Conservation (phyloP, 108 stramenopile species). For the Phaeodactylum tricornutum region DNA sequence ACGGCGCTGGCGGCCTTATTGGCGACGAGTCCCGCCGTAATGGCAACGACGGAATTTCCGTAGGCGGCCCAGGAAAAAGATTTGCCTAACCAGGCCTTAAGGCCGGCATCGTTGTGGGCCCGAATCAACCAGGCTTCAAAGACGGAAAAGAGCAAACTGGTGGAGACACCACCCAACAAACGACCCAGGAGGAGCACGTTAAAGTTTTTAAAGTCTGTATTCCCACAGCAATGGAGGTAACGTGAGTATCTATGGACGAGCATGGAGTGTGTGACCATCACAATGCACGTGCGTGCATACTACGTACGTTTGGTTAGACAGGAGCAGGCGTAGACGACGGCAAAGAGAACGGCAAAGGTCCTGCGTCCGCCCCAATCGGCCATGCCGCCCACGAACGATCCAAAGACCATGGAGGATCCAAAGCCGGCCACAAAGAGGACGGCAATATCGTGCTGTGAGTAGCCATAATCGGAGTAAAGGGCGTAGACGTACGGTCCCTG, state of each 20-base stretch:
- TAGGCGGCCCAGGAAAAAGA: constrained; percentile 85
- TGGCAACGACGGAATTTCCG: constrained; percentile 89
- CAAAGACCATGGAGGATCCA: constrained; percentile 69
- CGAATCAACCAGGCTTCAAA: constrained; percentile 96
- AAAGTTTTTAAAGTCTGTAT: constrained; percentile 68
- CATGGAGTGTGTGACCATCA: no score
- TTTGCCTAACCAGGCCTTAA: constrained; percentile 58
- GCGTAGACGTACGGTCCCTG: constrained; percentile 99
- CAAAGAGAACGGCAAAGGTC: constrained; percentile 81
- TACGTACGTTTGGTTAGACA: constrained; percentile 85
- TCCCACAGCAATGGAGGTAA: no score
- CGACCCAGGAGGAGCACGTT: constrained; percentile 83
- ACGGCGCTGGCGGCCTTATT: constrained; percentile 42
- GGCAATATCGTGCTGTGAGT: constrained; percentile 81
- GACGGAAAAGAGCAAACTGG: constrained; percentile 79
- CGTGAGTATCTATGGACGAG: no score
- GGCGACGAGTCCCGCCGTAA: constrained; percentile 88
- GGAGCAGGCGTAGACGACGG: constrained; percentile 68
- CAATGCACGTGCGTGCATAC: background rate
- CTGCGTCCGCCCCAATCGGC: constrained; percentile 74
- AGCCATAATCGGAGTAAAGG: constrained; percentile 88
- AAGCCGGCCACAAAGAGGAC: constrained; percentile 84
- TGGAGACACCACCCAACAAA: constrained; percentile 86
- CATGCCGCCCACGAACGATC: constrained; percentile 49
- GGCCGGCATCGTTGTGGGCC: constrained; percentile 59